Base-by-base conservation (phyloP, 257 asterid species). In the Anisodus acutangulus region DNA sequence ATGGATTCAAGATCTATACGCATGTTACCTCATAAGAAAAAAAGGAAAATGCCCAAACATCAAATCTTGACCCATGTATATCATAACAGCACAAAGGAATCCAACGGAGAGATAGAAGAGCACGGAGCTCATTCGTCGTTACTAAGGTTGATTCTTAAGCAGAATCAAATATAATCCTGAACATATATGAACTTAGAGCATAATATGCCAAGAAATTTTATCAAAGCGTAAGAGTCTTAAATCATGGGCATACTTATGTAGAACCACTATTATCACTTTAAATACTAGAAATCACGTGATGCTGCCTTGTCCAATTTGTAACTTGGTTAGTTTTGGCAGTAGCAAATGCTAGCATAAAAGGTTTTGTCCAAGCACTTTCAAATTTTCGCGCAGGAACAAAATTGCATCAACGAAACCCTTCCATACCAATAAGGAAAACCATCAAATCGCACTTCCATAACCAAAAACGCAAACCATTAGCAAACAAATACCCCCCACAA, bases 1-100 rank as follows among this genome's bases (percentile, higher is more conserved):
- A 78, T 12, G 49, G 26, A 76, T 53, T 78, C 82, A 78, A 53
- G 15, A 53, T 78, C 22, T 31, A 53, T 53, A 26, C 82, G 31
- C 63, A 78, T 3, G 19, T 74, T 53, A 76, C 81, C 81, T 6
- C 45, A 76, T 76, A 76, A 15, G 3, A 43, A 70, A 6, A 51
- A 43, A 11, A 51, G 63, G 63, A 49, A 76, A 51, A 76, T 76
- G 4, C 45, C 81, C 43, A 13, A 51, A 49, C 51, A 51, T 51
- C 81, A 76, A 76, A 51, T 51, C 26, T 51, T 76, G 22, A 51
- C 47, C 26, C 19, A 76, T 51, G 39, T 76, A 12, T 26, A 76
- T 43, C 45, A 51, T 7, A 51, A 72, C 8, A 72, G 4, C 63
- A 51, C 12, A 76, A 26, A 12, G 43, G 19, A 45, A 76, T 76